Percentiles rank a stretch among this genome's conserved stretches.
phyloP scores from a whole-genome alignment of 768 basidiomycete species.

The Tephrocybe sp. region DNA sequence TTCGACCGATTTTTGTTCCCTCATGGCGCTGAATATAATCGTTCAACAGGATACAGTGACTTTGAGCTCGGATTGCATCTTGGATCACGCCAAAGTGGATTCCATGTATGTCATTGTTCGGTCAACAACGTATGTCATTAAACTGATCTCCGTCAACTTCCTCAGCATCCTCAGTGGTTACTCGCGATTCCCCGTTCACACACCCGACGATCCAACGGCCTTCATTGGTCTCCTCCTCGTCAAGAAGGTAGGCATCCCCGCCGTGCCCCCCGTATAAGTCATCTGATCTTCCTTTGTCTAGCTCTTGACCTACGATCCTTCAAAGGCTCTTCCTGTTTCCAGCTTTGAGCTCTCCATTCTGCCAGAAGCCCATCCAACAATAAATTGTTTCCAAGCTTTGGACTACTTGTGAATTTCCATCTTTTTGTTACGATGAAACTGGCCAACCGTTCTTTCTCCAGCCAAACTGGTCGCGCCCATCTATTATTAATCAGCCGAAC shows the following conservation, averaged over 20 bases:
- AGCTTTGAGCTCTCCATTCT: conserved; percentile 77
- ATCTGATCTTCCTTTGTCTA: conserved; percentile 24
- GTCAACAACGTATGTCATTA: not conserved
- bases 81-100: conserved; percentile 80
- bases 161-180: conserved; percentile 74
- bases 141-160: conserved; percentile 5
- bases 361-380: conserved; percentile 84
- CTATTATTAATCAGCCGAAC: conserved; percentile 80
- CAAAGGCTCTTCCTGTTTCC: conserved; percentile 70
- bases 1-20: conserved; percentile 1
- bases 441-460: conserved; percentile 22
- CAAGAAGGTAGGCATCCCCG: conserved; percentile 60
- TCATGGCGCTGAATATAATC: not conserved
- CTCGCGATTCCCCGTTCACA: conserved; percentile 89
- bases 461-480: conserved; percentile 94
- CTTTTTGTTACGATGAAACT: not conserved
- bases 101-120: conserved; percentile 44
- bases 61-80: conserved; percentile 69
- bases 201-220: conserved; percentile 59
- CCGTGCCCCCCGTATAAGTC: not conserved
- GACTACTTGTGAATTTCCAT: conserved; percentile 75
- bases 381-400: conserved; percentile 92
- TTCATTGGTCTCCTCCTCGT: conserved; percentile 83
- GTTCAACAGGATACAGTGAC: conserved; percentile 72
- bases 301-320: conserved; percentile 88